Percentiles rank a stretch among this genome's conserved stretches.
phyloP scores from a whole-genome alignment of 1,284 basidiomycete genomes.

The Pascua guehoae region DNA sequence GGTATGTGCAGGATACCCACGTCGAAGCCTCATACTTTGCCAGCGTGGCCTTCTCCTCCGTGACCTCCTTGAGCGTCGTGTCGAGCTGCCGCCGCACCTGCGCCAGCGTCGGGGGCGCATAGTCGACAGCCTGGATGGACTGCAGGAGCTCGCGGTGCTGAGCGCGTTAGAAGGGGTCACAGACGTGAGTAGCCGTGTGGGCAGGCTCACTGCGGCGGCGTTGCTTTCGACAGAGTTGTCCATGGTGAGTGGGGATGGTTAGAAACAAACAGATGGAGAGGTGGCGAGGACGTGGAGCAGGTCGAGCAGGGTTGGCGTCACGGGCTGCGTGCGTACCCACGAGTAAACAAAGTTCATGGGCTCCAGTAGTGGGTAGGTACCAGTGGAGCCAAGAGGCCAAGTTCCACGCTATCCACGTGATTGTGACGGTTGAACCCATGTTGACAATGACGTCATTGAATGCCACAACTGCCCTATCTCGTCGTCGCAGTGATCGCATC shows the following conservation, averaged over 20 bases:
- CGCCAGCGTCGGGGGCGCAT: conserved; percentile 20
- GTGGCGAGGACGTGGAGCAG: neutral
- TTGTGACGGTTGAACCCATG: too few species aligned
- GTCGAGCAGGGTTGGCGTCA: too few species aligned
- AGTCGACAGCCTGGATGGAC: conserved; percentile 20
- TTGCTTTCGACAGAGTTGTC: too few species aligned
- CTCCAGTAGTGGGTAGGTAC: too few species aligned
- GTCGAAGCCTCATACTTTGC: conserved; percentile 13
- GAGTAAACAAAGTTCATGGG: too few species aligned
- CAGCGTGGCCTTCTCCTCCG: conserved; percentile 6
- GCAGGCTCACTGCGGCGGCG: too few species aligned
- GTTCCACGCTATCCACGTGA: too few species aligned
- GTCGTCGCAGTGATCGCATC: too few species aligned
- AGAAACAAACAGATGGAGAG: neutral
- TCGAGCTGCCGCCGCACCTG: conserved; percentile 16
- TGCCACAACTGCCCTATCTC: too few species aligned
- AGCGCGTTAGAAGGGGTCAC: neutral
- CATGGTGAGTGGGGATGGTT: neutral
- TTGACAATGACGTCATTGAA: too few species aligned
- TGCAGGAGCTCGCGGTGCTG: conserved; percentile 23
- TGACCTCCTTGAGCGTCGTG: neutral
- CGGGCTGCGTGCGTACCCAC: too few species aligned
- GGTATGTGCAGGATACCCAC: conserved; percentile 8
- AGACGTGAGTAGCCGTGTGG: neutral
- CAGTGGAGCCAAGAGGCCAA: too few species aligned